Evolutionary conservation across 371 early-diverging fungal genomes (phyloP).

Genomic region (Coemansia sp.): DNA sequence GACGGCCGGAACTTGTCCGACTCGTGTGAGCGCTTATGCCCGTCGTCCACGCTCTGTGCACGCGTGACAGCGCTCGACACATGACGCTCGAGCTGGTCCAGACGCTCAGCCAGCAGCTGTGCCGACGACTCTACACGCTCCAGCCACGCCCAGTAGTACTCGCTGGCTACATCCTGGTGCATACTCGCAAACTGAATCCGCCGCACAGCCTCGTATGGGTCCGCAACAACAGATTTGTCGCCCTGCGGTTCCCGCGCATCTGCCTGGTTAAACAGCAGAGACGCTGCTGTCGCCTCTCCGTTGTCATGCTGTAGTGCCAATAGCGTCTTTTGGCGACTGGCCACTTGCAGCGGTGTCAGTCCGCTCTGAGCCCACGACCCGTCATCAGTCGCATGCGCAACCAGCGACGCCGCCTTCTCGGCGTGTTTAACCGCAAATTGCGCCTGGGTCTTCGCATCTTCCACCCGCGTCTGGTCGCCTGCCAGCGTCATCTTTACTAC

Average conservation of each 20-base stretch:
- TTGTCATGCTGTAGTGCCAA: conserved; percentile 6
- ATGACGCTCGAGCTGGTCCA: conserved; percentile 42
- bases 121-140: conserved; percentile 31
- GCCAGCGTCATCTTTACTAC: conserved; percentile 34
- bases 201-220: conserved; percentile 44
- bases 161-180: conserved; percentile 39
- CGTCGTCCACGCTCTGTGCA: neutral
- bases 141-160: conserved; percentile 52
- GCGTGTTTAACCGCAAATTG: conserved; percentile 39
- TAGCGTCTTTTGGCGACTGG: conserved; percentile 35
- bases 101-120: conserved; percentile 21
- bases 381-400: conserved; percentile 38
- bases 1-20: conserved; percentile 4
- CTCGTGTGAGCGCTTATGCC: neutral
- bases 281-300: neutral
- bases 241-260: neutral
- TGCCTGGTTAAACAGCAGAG: neutral
- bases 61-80: conserved; percentile 15
- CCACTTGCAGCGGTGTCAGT: conserved; percentile 45
- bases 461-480: conserved; percentile 28
- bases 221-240: conserved; percentile 6
- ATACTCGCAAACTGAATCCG: conserved; percentile 47
- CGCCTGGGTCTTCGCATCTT: conserved; percentile 22
- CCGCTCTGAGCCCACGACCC: conserved; percentile 49
- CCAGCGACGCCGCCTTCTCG: conserved; percentile 31